Evolutionary conservation across 768 basidiomycete genomes (phyloP).

Genomic region (Boletus bicolor): DNA sequence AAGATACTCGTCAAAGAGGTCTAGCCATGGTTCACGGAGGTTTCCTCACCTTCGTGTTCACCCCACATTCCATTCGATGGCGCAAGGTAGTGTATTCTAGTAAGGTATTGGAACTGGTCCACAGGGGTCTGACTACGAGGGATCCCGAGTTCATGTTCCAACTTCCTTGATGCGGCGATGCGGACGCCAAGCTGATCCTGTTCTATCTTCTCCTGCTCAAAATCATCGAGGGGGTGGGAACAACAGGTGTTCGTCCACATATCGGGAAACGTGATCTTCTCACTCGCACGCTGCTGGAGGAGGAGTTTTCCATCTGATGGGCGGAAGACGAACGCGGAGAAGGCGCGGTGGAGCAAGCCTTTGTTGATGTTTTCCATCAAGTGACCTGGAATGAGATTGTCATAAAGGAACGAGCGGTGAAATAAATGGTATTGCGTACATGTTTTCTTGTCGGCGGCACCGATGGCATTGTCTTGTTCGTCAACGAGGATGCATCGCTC

Average conservation of each 20-base stretch:
- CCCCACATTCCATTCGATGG: slow-evolving; percentile 93
- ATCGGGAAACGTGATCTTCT: slow-evolving; percentile 98
- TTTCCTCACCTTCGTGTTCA: slow-evolving; percentile 85
- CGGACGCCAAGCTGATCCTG: slow-evolving; percentile 78
- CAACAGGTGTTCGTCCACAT: slow-evolving; percentile 99
- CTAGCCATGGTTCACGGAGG: background rate
- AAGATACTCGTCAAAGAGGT: slow-evolving; percentile 8
- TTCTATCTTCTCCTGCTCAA: slow-evolving; percentile 78
- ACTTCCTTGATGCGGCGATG: slow-evolving; percentile 89
- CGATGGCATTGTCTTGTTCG: slow-evolving; percentile 79
- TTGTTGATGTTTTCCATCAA: slow-evolving; percentile 95
- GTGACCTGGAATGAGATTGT: slow-evolving; percentile 53
- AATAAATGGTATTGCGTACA: slow-evolving; percentile 50
- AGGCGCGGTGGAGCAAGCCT: slow-evolving; percentile 94
- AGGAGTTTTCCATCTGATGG: slow-evolving; percentile 91
- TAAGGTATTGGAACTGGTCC: slow-evolving; percentile 90
- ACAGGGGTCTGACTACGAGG: slow-evolving; percentile 71
- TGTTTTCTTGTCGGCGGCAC: slow-evolving; percentile 92
- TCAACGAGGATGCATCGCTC: slow-evolving; percentile 92
- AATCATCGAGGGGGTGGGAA: slow-evolving; percentile 93
- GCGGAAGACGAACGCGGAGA: slow-evolving; percentile 95
- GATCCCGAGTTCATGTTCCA: slow-evolving; percentile 96
- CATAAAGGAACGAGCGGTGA: background rate
- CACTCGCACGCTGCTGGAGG: slow-evolving; percentile 91
- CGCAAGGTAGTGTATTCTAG: slow-evolving; percentile 95